A percentile compares a stretch with the other conserved stretches of the same genome.
Conservation (phyloP, 2,329 filamentous ascomycete genomes). For the Teratosphaeria pseudoeucalypti region DNA sequence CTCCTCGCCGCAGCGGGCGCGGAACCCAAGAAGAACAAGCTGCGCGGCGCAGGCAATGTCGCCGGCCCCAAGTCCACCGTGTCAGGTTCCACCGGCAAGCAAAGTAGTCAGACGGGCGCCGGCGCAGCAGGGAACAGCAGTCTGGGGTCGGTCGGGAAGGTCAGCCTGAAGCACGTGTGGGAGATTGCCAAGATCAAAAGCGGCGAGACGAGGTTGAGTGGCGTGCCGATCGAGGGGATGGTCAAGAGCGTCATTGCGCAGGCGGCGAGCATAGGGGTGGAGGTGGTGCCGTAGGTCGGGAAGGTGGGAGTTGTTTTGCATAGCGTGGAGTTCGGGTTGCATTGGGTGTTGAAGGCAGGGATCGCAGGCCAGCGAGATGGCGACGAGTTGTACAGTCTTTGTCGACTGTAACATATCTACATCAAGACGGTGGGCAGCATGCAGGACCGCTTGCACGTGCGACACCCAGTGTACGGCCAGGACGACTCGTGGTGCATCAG, state of each 20-base stretch:
- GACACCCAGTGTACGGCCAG: neutral
- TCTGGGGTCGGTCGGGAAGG: constrained; percentile 66
- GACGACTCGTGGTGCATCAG: neutral
- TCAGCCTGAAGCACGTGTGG: constrained; percentile 91
- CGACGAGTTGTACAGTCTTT: neutral
- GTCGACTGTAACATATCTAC: neutral
- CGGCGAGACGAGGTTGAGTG: constrained; percentile 37
- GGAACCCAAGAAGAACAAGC: constrained; percentile 62
- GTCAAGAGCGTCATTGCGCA: constrained; percentile 57
- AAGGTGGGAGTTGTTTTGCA: neutral
- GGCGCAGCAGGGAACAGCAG: constrained; percentile 47
- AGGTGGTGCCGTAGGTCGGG: constrained; percentile 34
- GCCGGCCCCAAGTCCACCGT: constrained; percentile 33
- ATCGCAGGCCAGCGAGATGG: neutral
- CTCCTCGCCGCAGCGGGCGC: constrained; percentile 75
- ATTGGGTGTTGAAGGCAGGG: neutral
- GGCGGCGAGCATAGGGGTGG: constrained; percentile 40
- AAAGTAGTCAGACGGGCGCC: constrained; percentile 9
- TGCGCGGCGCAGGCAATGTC: constrained; percentile 56
- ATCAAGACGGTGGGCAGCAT: neutral
- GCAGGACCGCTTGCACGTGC: neutral
- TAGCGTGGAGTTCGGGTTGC: constrained; percentile 4
- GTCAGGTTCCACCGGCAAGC: constrained; percentile 27
- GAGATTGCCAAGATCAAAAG: constrained; percentile 96
- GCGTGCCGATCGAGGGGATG: constrained; percentile 76